These are phyloP conservation scores for Furcasterigmium sp. DNA, from an alignment of 2,329 filamentous ascomycete genomes.

Conservation along the genomic window DNA sequence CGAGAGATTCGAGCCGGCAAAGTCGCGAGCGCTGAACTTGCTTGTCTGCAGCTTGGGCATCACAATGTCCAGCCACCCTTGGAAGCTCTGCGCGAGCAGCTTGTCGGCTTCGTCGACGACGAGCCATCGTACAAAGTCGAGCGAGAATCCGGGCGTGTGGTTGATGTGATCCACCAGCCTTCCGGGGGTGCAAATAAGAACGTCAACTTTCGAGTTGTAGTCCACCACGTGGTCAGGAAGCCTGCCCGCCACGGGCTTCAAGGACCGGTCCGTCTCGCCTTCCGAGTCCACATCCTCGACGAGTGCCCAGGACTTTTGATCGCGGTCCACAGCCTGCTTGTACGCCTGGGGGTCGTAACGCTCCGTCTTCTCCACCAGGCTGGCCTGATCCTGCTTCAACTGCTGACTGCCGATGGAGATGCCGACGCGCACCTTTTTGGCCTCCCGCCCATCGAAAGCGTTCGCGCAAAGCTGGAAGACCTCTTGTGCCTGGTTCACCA, in stretches of 20 bases:
- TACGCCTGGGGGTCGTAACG: slow-evolving; percentile 63
- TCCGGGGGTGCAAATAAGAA: slow-evolving; percentile 88
- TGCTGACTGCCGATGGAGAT: slow-evolving; percentile 78
- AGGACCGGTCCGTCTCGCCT: slow-evolving; percentile 30
- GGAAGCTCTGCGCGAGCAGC: slow-evolving; percentile 84
- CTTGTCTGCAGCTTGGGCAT: slow-evolving; percentile 53
- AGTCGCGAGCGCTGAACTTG: slow-evolving; percentile 47
- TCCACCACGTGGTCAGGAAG: slow-evolving; percentile 59
- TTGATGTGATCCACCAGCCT: slow-evolving; percentile 87
- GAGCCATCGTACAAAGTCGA: slow-evolving; percentile 78
- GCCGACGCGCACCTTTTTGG: slow-evolving; percentile 71
- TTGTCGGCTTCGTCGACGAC: slow-evolving; percentile 94
- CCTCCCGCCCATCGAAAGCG: slow-evolving; percentile 47
- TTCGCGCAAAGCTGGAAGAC: slow-evolving; percentile 69
- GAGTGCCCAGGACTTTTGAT: slow-evolving; percentile 31
- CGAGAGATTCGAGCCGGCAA: slow-evolving; percentile 44
- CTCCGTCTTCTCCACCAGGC: slow-evolving; percentile 38
- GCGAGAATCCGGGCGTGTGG: slow-evolving; percentile 73
- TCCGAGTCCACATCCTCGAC: slow-evolving; percentile 41
- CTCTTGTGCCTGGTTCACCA: slow-evolving; percentile 80
- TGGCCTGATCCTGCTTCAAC: slow-evolving; percentile 58
- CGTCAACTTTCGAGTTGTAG: slow-evolving; percentile 70
- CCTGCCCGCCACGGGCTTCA: slow-evolving; percentile 13
- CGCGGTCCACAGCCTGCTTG: slow-evolving; percentile 33
- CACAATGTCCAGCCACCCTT: slow-evolving; percentile 78